Percentiles rank a stretch among this genome's conserved stretches.
phyloP scores from a whole-genome alignment of 257 asterid species.

The Scutellaria baicalensis region DNA sequence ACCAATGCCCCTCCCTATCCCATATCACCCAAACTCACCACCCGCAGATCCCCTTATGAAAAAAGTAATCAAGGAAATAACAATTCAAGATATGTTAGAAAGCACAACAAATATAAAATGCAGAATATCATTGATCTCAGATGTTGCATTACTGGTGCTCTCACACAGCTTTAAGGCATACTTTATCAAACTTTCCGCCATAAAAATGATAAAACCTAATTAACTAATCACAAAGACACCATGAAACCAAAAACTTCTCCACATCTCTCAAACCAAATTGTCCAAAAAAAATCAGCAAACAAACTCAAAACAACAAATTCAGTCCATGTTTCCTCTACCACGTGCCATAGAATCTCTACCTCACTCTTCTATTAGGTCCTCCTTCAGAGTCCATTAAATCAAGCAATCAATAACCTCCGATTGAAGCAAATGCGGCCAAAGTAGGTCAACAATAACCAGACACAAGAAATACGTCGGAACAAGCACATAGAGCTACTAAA shows the following conservation, averaged over 20 bases:
- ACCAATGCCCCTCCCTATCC: not conserved
- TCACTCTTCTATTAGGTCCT: constrained; percentile 6
- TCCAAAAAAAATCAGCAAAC: not conserved
- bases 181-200: not conserved
- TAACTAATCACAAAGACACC: not conserved
- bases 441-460: not conserved
- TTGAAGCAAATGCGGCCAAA: not conserved
- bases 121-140: not conserved
- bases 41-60: not conserved
- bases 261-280: not conserved
- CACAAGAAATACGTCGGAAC: not conserved
- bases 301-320: not conserved
- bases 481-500: not conserved
- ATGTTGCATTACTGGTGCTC: not conserved
- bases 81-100: not conserved
- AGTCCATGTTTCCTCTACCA: not conserved
- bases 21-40: not conserved
- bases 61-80: not conserved
- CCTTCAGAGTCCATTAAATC: not conserved
- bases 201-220: not conserved
- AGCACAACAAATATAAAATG: not conserved
- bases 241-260: not conserved
- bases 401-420: constrained; percentile 4
- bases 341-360: not conserved
- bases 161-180: not conserved